A percentile compares a stretch with the other conserved stretches of the same genome.
Evolutionary conservation across 2,329 filamentous ascomycete genomes (phyloP).

Genomic region (Hypoxylon sp.): DNA sequence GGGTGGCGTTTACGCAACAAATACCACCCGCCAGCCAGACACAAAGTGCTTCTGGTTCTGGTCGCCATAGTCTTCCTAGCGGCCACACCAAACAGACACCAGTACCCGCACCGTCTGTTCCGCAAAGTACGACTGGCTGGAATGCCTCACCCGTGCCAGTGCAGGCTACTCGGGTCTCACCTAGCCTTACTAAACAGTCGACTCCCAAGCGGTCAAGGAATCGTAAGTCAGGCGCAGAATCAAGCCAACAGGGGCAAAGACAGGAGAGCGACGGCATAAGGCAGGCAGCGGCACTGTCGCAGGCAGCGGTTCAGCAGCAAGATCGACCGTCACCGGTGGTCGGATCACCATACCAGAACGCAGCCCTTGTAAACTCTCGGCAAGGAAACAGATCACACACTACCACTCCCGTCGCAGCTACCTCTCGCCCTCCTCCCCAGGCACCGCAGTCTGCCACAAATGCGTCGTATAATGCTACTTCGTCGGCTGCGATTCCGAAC

Average conservation of each 20-base stretch:
- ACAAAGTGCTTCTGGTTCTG: conserved; percentile 20
- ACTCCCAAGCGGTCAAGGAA: conserved; percentile 35
- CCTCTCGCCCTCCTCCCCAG: conserved; percentile 39
- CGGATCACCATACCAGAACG: conserved; percentile 41
- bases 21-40: conserved; percentile 16
- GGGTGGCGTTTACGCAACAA: conserved; percentile 21
- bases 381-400: conserved; percentile 43
- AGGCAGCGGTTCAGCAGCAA: conserved; percentile 37
- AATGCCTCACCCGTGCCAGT: conserved; percentile 28
- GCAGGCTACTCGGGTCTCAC: conserved; percentile 31
- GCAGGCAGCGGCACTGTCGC: conserved; percentile 35
- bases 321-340: conserved; percentile 44
- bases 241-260: conserved; percentile 21
- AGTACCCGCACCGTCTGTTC: conserved; percentile 33
- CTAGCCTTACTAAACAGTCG: conserved; percentile 34
- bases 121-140: conserved; percentile 35
- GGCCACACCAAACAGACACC: conserved; percentile 37
- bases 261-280: conserved; percentile 30
- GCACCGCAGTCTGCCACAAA: conserved; percentile 37
- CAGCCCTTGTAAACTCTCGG: conserved; percentile 38
- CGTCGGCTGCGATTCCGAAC: conserved; percentile 40
- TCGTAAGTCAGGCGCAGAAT: conserved; percentile 36
- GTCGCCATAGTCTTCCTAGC: conserved; percentile 38
- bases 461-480: conserved; percentile 42
- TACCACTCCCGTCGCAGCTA: conserved; percentile 39